Evolutionary conservation across 2,329 filamentous ascomycete genomes (phyloP), one percentile per base, ranked within the genome.

Genomic region (Endocalyx cinctus): DNA sequence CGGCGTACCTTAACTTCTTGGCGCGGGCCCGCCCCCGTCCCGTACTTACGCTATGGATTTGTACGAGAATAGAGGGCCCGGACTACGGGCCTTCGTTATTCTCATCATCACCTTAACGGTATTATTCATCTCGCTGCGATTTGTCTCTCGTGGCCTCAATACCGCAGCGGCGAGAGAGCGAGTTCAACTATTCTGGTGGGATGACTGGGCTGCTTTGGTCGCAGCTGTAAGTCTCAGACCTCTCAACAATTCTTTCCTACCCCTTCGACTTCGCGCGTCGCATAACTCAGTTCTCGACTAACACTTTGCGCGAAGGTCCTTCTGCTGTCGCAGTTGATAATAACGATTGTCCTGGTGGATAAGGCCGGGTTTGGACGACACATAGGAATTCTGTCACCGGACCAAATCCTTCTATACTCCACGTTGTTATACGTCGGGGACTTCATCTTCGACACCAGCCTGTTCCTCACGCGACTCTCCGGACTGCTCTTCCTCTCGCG

Each of bases 401-500:
- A 13, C 13, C 16, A 39, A n/a, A 10, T 20, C 5, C 4, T 17
- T 7, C 8, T 30, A 13, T 17, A 28, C 15, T 3, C 13, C 4
- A 35, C 35, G 11, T 20, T 35, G 8, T 6, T 35, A 7, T 29
- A 35, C 17, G 22, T 19, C 11, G 17, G 15, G 4, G 14, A 35
- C 25, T 13, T 35, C 15, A 6, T 39, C 17, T 39, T 29, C 33
- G 15, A 39, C 17, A 17, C 28, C 6, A 25, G 25, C 22, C 25
- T 39, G 14, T 25, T 12, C 26, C 14, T 39, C 8, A 31, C 33
- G 13, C 32, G 30, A 23, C 29, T 25, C 3, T 39, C 37, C 4
- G 37, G 33, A 5, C 26, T 39, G 12, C 18, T 39, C 3, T 39
- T 39, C 25, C 30, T 29, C 25, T 29, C 29, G 18, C 37, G 33